Base-by-base conservation (phyloP, 2,329 filamentous ascomycete species). In the Stagonosporopsis tanaceti region DNA sequence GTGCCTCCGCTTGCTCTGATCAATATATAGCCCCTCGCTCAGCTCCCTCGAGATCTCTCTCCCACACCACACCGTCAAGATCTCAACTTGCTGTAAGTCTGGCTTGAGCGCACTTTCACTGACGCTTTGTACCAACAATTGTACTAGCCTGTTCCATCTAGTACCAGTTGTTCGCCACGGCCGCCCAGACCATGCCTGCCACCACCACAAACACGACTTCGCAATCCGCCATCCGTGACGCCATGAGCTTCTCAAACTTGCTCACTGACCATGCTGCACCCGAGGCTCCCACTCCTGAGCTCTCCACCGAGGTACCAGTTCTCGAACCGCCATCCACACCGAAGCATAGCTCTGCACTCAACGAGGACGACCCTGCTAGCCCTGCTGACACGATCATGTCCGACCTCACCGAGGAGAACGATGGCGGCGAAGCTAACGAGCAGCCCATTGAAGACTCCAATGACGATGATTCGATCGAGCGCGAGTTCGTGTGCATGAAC, bases 401-500 rank as follows among this genome's bases (percentile, higher is more conserved):
- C n/a, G 53, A 54, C 24, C 17, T 47, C 12, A 22, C 50, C 9
- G 57, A 52, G 7, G 35, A 54, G 15, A 34, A n/a, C 12, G 28
- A 46, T 24, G 22, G 6, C 17, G 9, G 30, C 9, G 45, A 25
- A 6, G 38, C 3, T 22, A 34, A 8, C 11, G 35, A 37, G 17
- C 28, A 50, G 27, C 12, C 12, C 7, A 42, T 40, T 8, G 47
- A 25, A 22, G 24, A 37, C 20, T 22, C 47, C 4, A 37, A 42
- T 24, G 30, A 45, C 44, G 57, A 61, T 35, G 59, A 55, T n/a
- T 46, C 63, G 4, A 22, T 54, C 1, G 42, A 61, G 14, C 69
- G 72, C 40, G 68, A 74, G 50, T 76, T 76, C 44, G 52, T 57
- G 5, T 76, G 74, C 54, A 66, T 67, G 61, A 70, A 71, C 53